These are phyloP conservation scores for Solanum lignicaule DNA, from an alignment of 257 asterid species.

Conservation along the genomic window DNA sequence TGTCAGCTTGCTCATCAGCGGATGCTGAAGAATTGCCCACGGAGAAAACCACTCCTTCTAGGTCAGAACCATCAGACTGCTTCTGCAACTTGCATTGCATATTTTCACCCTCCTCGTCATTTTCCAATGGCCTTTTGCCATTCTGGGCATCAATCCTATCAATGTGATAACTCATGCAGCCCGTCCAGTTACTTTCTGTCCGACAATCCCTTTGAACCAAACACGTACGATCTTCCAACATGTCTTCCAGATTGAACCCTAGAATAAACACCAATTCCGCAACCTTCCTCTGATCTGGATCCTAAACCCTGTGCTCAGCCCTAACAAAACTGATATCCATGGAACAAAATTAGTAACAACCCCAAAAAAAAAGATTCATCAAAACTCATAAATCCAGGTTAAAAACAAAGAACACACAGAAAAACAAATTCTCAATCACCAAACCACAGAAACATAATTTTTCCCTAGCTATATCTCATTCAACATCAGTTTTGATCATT, in stretches of 20 bases:
- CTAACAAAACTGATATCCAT: constrained; percentile 11
- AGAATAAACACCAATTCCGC: constrained; percentile 12
- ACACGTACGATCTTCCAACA: constrained; percentile 76
- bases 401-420: background rate
- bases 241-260: constrained; percentile 33
- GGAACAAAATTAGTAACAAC: constrained; percentile 13
- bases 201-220: constrained; percentile 58
- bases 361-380: background rate
- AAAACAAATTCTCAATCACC: background rate
- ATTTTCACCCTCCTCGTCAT: constrained; percentile 27
- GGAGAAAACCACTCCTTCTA: constrained; percentile 12
- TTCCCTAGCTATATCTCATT: background rate
- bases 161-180: constrained; percentile 38
- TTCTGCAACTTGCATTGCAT: constrained; percentile 32
- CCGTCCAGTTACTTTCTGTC: constrained; percentile 54
- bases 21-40: constrained; percentile 19
- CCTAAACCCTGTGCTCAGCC: constrained; percentile 6
- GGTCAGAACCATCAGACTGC: constrained; percentile 14
- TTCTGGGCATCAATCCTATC: constrained; percentile 35
- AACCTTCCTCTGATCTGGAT: constrained; percentile 1
- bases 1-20: background rate
- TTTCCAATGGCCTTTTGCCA: constrained; percentile 49
- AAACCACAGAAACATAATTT: background rate
- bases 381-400: background rate
- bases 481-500: background rate